Evolutionary conservation across 805 yeast species (phyloP).

Genomic region (Saccharomycopsis oosterbeekiorum): DNA sequence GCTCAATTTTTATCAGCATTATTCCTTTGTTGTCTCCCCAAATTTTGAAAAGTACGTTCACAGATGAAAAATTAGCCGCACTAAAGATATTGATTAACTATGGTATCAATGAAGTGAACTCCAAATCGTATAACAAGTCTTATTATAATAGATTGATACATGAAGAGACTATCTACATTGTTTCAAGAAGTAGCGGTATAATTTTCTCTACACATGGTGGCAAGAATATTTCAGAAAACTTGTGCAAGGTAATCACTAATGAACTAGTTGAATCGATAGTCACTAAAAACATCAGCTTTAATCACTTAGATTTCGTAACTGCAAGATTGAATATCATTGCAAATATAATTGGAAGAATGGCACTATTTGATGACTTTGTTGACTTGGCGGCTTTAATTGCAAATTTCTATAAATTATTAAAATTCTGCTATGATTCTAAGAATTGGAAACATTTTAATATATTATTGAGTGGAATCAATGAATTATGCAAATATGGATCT

Average conservation of each 20-base stretch:
- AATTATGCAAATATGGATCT: conserved; percentile 24
- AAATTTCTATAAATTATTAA: background rate
- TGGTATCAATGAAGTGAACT: background rate
- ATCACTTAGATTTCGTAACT: conserved; percentile 11
- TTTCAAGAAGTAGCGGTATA: conserved; percentile 24
- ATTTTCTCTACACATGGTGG: conserved; percentile 9
- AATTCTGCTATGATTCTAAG: conserved; percentile 3
- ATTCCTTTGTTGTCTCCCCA: conserved; percentile 22
- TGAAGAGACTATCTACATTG: conserved; percentile 21
- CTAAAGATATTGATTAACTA: conserved; percentile 2
- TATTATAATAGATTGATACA: conserved; percentile 19
- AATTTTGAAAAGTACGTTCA: background rate
- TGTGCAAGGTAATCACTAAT: background rate
- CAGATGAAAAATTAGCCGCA: background rate
- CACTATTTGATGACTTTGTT: background rate
- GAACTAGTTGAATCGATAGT: background rate
- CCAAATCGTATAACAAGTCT: conserved; percentile 8
- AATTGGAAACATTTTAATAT: conserved; percentile 15
- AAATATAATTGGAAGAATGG: conserved; percentile 5
- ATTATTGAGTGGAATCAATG: conserved; percentile 10
- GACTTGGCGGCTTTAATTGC: background rate
- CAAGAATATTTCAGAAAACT: background rate
- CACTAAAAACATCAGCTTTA: background rate
- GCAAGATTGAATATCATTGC: conserved; percentile 6
- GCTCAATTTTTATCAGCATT: conserved; percentile 22